phyloP scores from a whole-genome alignment of 352 stramenopile genomes.

The Phytophthora rubi region DNA sequence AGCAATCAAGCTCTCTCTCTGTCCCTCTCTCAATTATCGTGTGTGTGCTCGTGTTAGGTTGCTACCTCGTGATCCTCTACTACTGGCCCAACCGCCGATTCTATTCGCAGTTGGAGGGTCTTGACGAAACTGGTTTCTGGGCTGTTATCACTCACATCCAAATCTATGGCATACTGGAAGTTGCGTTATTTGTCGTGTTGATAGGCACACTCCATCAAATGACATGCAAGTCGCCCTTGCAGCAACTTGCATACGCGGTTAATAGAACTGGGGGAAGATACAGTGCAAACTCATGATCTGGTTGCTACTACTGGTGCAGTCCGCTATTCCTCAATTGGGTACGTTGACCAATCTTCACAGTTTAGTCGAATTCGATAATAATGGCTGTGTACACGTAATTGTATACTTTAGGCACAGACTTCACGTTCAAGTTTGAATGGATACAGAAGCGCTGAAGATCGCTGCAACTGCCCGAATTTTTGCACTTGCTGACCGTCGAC shows the following conservation, averaged over 20 bases:
- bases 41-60: constrained; percentile 7
- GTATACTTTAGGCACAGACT: background rate
- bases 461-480: background rate
- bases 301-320: constrained; percentile 30
- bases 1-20: background rate
- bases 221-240: constrained; percentile 22
- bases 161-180: constrained; percentile 24
- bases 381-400: background rate
- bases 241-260: constrained; percentile 31
- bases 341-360: background rate
- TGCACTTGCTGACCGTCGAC: too few relatives aligned
- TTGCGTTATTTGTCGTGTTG: constrained; percentile 9
- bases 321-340: constrained; percentile 29
- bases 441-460: background rate
- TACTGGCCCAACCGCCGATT: constrained; percentile 39
- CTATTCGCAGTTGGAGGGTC: constrained; percentile 29
- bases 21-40: background rate
- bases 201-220: constrained; percentile 23
- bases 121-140: constrained; percentile 6
- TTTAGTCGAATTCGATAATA: background rate
- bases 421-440: background rate
- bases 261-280: constrained; percentile 19
- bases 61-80: constrained; percentile 33
- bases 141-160: constrained; percentile 7
- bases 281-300: constrained; percentile 32